Percentiles rank a stretch among this genome's conserved stretches.
Evolutionary conservation across 2,329 filamentous ascomycete species (phyloP).

Genomic region (Fusarium palustre): DNA sequence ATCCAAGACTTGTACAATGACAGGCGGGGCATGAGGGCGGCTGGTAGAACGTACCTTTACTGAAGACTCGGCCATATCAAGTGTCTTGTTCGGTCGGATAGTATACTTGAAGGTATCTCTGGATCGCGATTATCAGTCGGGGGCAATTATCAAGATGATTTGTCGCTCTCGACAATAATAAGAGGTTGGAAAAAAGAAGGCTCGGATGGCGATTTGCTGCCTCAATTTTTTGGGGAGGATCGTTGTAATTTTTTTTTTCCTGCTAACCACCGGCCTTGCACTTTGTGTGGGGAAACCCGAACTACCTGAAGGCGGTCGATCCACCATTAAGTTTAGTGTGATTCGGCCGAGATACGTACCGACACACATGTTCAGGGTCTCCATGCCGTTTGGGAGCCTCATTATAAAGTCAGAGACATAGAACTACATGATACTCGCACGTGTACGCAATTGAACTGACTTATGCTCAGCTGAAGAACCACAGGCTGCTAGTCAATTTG

Average conservation of each 20-base stretch:
- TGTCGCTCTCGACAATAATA: slow-evolving; percentile 14
- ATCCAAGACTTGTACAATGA: slow-evolving; percentile 13
- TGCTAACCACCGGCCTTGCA: slow-evolving; percentile 15
- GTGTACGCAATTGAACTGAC: not conserved
- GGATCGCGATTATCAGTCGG: not conserved
- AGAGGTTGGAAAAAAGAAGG: slow-evolving; percentile 41
- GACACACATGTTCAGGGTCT: slow-evolving; percentile 24
- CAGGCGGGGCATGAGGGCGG: slow-evolving; percentile 47
- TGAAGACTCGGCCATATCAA: slow-evolving; percentile 58
- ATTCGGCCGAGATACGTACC: slow-evolving; percentile 16
- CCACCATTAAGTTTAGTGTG: slow-evolving; percentile 31
- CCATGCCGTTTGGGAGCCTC: slow-evolving; percentile 6
- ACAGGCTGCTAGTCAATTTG: too few species aligned
- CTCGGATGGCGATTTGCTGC: slow-evolving; percentile 40
- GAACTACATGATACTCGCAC: not conserved
- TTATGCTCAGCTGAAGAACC: not conserved
- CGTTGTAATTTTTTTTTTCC: slow-evolving; percentile 41
- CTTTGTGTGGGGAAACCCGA: slow-evolving; percentile 37
- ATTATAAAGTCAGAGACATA: not conserved
- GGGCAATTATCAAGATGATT: slow-evolving; percentile 1
- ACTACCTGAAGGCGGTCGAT: slow-evolving; percentile 18
- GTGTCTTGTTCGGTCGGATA: not conserved
- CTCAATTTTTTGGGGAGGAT: slow-evolving; percentile 34
- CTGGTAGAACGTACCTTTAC: slow-evolving; percentile 58
- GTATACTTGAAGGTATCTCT: not conserved